A percentile compares a stretch with the other conserved stretches of the same genome.
phyloP scores from a whole-genome alignment of 345 rosid genomes.

The Rhodamnia rubescens region DNA sequence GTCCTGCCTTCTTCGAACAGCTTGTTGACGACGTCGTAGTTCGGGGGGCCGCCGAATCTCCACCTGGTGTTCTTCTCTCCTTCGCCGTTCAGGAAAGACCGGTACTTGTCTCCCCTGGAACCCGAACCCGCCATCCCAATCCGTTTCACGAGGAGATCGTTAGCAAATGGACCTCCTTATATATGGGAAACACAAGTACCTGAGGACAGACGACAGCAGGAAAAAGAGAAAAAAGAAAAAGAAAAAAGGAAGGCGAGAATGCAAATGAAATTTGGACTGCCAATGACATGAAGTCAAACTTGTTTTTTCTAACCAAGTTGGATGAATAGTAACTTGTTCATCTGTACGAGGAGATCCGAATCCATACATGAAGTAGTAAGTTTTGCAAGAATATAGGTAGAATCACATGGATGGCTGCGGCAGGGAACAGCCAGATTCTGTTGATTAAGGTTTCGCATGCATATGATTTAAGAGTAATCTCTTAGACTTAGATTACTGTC shows the following conservation, averaged over 20 bases:
- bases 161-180: background rate
- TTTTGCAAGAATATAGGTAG: background rate
- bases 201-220: background rate
- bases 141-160: background rate
- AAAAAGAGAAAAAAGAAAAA: too few relatives aligned
- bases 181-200: background rate
- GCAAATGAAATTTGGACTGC: background rate
- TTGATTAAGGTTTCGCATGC: background rate
- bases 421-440: too few relatives aligned
- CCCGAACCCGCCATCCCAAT: conserved; percentile 16
- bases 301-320: background rate
- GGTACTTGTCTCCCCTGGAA: conserved; percentile 25
- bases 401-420: too few relatives aligned
- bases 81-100: conserved; percentile 33
- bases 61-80: conserved; percentile 50
- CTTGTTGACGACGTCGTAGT: conserved; percentile 40
- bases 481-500: background rate
- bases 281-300: background rate
- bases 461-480: background rate
- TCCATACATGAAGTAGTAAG: background rate
- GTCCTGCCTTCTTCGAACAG: conserved; percentile 60
- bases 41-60: conserved; percentile 41
- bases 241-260: background rate
- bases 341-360: background rate
- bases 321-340: background rate